Evolutionary conservation across 2,329 filamentous ascomycete genomes (phyloP).

Genomic region (Nemania sp.): DNA sequence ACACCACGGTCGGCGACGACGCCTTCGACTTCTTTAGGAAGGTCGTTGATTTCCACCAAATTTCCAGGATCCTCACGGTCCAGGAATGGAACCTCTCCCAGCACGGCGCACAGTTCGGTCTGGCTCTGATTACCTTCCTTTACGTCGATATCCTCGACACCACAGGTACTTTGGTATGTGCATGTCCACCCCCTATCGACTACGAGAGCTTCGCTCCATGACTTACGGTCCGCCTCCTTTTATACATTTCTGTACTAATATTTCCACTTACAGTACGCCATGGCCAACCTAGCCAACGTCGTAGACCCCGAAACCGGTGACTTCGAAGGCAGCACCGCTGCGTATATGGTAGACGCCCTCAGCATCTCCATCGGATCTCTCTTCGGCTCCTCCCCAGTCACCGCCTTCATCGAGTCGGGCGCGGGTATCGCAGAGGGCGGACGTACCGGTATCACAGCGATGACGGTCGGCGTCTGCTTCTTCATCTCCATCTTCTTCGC

Average conservation of each 20-base stretch:
- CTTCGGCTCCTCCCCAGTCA: constrained; percentile 83
- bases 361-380: constrained; percentile 82
- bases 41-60: constrained; percentile 86
- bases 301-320: constrained; percentile 87
- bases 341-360: constrained; percentile 85
- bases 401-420: constrained; percentile 89
- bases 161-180: constrained; percentile 75
- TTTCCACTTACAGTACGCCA: constrained; percentile 69
- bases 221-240: neutral
- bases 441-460: constrained; percentile 84
- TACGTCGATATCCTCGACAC: constrained; percentile 92
- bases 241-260: constrained; percentile 12
- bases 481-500: constrained; percentile 91
- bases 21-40: constrained; percentile 89
- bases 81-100: constrained; percentile 78
- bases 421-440: constrained; percentile 91
- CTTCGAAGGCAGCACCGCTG: constrained; percentile 85
- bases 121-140: constrained; percentile 88
- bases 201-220: neutral
- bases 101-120: constrained; percentile 80
- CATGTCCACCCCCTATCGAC: neutral
- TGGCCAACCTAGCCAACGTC: constrained; percentile 85
- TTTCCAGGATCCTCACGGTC: constrained; percentile 74
- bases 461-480: constrained; percentile 83
- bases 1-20: constrained; percentile 75